Evolutionary conservation across 1,284 basidiomycete genomes (phyloP).

Genomic region (Volvariella volvacea): DNA sequence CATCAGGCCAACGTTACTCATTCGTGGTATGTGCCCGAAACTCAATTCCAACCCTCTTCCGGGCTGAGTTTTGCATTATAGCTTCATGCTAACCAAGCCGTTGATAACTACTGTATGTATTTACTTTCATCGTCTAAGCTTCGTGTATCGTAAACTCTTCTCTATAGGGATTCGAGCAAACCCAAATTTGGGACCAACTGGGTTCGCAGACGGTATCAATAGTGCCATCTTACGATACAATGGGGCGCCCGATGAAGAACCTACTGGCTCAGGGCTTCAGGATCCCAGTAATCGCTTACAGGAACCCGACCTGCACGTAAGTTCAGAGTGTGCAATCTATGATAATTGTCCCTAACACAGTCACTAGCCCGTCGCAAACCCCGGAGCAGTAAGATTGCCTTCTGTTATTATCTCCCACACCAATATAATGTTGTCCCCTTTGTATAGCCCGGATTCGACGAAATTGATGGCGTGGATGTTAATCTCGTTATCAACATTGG

Average conservation of each 20-base stretch:
- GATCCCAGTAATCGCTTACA: conserved; percentile 5
- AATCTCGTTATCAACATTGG: conserved; percentile 23
- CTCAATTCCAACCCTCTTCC: no score
- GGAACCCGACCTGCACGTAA: not conserved
- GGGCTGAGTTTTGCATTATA: conserved; percentile 28
- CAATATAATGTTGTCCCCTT: conserved; percentile 26
- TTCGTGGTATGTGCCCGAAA: conserved; percentile 13
- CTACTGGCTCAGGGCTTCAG: conserved; percentile 35
- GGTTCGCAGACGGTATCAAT: conserved; percentile 19
- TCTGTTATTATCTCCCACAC: conserved; percentile 13
- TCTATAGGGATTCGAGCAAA: conserved; percentile 22
- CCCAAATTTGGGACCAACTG: conserved; percentile 12
- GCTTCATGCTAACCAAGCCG: conserved; percentile 26
- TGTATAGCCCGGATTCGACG: conserved; percentile 23
- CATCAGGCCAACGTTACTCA: conserved; percentile 26
- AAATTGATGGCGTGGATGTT: conserved; percentile 28
- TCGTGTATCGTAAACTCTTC: no score
- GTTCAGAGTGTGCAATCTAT: no score
- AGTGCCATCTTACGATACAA: conserved; percentile 22
- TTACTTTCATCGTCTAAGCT: no score
- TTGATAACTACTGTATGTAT: conserved; percentile 27
- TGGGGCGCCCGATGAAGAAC: conserved; percentile 15
- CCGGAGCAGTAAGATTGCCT: no score
- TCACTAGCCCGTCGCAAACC: not conserved
- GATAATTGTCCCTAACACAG: not conserved